Conservation (phyloP, 345 rosid species). For the Erodium maritimum region DNA sequence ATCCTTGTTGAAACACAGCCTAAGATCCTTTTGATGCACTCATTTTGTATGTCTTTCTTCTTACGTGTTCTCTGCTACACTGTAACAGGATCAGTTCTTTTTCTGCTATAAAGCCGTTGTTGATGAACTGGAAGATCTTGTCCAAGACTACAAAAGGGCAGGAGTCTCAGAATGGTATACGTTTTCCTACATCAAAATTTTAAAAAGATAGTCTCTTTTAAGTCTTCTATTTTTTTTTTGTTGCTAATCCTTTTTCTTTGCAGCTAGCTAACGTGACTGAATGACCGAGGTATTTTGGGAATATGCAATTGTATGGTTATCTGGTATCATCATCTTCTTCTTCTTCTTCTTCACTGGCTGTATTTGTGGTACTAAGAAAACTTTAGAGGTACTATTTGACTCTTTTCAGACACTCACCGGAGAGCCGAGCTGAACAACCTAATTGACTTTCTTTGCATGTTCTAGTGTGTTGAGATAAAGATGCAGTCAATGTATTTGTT, state of each 20-base stretch:
- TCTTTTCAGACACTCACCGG: neutral
- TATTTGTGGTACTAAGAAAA: neutral
- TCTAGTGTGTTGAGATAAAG: neutral
- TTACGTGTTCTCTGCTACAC: neutral
- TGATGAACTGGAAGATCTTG: conserved; percentile 60
- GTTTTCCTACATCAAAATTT: neutral
- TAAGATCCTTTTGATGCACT: neutral
- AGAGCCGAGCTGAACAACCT: neutral
- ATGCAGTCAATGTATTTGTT: neutral
- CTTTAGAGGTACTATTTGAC: neutral
- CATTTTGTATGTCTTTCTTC: neutral
- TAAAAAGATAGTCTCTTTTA: neutral
- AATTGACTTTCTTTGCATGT: neutral
- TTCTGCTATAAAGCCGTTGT: conserved; percentile 67
- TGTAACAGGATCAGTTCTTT: conserved; percentile 54
- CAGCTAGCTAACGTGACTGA: neutral
- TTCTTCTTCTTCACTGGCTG: neutral
- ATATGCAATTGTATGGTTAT: neutral
- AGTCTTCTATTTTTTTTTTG: neutral
- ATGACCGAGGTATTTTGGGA: neutral
- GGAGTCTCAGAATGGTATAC: conserved; percentile 21
- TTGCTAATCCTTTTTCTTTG: neutral
- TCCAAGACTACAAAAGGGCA: conserved; percentile 18
- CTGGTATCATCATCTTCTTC: neutral
- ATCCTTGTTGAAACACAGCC: no score